Conservation (phyloP, 192 early-diverging fungal species). For the Podila minutissima region DNA sequence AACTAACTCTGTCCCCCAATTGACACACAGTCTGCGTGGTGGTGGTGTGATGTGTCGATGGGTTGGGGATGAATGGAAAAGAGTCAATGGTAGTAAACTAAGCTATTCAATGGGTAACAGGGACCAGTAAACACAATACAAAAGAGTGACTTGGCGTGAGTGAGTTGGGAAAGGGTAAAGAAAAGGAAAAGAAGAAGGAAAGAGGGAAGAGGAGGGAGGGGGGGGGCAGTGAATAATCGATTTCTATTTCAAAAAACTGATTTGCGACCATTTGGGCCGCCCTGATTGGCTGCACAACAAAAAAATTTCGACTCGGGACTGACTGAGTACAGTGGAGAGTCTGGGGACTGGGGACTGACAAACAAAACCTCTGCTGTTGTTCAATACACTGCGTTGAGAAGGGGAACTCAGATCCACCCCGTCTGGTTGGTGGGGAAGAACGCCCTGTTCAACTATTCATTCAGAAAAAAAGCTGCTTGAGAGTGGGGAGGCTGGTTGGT, state of each 20-base stretch:
- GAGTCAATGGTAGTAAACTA: no score
- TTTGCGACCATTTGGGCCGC: not conserved
- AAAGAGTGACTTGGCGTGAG: not conserved
- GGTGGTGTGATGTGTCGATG: not conserved
- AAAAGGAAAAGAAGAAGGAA: slow-evolving; percentile 3
- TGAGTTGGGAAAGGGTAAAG: slow-evolving; percentile 6
- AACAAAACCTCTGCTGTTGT: not conserved
- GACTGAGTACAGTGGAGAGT: not conserved
- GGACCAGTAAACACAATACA: not conserved
- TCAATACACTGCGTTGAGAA: not conserved
- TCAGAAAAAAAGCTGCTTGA: no score
- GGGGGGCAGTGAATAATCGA: not conserved
- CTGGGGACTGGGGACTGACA: not conserved
- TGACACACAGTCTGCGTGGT: not conserved
- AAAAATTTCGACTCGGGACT: slow-evolving; percentile 1
- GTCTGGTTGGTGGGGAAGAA: no score
- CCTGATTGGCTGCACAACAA: not conserved
- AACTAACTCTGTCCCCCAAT: not conserved
- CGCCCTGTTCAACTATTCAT: no score
- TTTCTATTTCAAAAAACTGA: not conserved
- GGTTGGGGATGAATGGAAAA: slow-evolving; percentile 5
- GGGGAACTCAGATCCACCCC: no score
- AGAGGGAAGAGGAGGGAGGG: slow-evolving; percentile 2
- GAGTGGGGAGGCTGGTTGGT: no score
- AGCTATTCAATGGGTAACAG: not conserved